phyloP scores from a whole-genome alignment of 2,329 filamentous ascomycete genomes.

The Fusarium scirpi region DNA sequence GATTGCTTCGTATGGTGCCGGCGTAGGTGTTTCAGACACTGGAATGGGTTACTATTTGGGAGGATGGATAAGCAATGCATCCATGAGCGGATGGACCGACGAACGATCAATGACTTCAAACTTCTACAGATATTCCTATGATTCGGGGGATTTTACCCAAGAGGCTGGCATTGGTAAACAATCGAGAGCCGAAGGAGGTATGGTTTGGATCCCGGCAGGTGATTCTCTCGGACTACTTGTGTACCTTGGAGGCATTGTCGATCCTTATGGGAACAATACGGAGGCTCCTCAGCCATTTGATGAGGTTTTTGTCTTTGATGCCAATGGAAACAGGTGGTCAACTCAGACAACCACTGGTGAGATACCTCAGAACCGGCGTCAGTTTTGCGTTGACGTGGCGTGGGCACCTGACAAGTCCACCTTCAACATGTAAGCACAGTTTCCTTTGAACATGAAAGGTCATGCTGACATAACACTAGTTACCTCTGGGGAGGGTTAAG shows the following conservation, averaged over 20 bases:
- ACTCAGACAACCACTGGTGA: neutral
- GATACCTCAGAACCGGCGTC: neutral
- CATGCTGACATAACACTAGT: too few species aligned
- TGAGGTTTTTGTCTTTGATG: neutral
- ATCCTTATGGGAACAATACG: neutral
- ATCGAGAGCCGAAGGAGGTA: neutral
- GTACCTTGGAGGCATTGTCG: neutral
- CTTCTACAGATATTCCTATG: slow-evolving; percentile 2
- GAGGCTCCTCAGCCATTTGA: neutral
- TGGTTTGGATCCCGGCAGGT: neutral
- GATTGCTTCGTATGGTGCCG: neutral
- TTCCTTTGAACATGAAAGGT: too few species aligned
- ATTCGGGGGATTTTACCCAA: neutral
- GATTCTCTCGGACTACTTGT: neutral
- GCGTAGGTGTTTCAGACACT: neutral
- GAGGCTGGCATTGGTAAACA: neutral
- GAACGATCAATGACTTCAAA: neutral
- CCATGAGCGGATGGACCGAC: neutral
- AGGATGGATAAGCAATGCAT: slow-evolving; percentile 7
- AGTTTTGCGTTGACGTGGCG: slow-evolving; percentile 3
- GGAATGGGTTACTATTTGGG: neutral
- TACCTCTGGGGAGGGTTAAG: slow-evolving; percentile 1
- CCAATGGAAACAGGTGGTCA: neutral
- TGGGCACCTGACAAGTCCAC: slow-evolving; percentile 1
- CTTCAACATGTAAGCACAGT: neutral